A percentile compares a stretch with the other conserved stretches of the same genome.
These are phyloP conservation scores for Ballota nigra DNA, from an alignment of 257 asterid species.

Conservation along the genomic window DNA sequence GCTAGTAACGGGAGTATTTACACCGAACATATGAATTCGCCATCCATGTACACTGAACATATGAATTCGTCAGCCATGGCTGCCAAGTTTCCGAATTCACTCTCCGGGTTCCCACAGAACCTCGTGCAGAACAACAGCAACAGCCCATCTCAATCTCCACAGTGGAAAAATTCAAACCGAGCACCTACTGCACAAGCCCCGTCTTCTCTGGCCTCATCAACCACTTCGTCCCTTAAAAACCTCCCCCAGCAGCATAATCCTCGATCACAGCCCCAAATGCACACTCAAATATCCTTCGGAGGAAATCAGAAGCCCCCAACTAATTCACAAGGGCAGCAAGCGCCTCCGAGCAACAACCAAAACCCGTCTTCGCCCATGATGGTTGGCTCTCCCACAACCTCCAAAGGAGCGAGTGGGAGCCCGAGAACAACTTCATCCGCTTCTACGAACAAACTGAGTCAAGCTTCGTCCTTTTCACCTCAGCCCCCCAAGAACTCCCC, in stretches of 20 bases:
- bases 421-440: conserved; percentile 64
- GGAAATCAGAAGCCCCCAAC: conserved; percentile 65
- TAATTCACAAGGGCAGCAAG: conserved; percentile 42
- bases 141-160: conserved; percentile 70
- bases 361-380: conserved; percentile 66
- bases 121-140: conserved; percentile 59
- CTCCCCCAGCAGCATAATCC: conserved; percentile 60
- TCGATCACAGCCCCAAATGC: conserved; percentile 55
- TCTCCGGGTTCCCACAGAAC: conserved; percentile 62
- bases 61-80: conserved; percentile 47
- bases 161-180: conserved; percentile 66
- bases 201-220: conserved; percentile 54
- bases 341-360: conserved; percentile 42
- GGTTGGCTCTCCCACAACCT: conserved; percentile 88
- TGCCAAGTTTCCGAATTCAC: conserved; percentile 49
- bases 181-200: conserved; percentile 50
- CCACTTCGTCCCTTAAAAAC: conserved; percentile 45
- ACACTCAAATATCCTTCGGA: conserved; percentile 84
- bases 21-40: conserved; percentile 61
- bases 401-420: conserved; percentile 87
- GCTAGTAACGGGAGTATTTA: conserved; percentile 49
- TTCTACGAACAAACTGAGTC: conserved; percentile 55
- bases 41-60: conserved; percentile 53
- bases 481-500: conserved; percentile 52
- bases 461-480: conserved; percentile 49